These are phyloP conservation scores for Solanum virginianum DNA, from an alignment of 257 asterid genomes.

Conservation along the genomic window DNA sequence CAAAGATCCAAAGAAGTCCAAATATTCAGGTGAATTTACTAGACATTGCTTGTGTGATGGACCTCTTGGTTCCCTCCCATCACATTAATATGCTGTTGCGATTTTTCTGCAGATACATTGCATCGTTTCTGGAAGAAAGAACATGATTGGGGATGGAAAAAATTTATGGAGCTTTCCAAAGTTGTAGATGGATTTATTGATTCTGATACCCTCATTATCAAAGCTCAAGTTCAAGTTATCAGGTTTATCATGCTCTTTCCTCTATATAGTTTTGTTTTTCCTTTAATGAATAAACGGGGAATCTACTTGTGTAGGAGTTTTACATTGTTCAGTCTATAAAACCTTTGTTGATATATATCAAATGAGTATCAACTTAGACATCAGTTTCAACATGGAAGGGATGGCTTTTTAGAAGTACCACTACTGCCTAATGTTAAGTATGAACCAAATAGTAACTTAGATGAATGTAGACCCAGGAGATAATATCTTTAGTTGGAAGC, in stretches of 20 bases:
- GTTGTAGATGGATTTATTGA: conserved; percentile 80
- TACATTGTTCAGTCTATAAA: background rate
- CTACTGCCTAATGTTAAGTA: background rate
- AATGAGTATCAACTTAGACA: background rate
- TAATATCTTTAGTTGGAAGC: background rate
- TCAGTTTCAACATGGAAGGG: background rate
- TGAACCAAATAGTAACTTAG: background rate
- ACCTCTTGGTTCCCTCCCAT: background rate
- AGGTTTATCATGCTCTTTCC: conserved; percentile 21
- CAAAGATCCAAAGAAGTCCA: conserved; percentile 85
- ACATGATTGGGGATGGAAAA: conserved; percentile 99
- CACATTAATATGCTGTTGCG: background rate
- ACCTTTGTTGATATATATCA: background rate
- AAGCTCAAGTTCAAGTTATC: conserved; percentile 95
- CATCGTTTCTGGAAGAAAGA: conserved; percentile 95
- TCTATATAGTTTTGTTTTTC: background rate
- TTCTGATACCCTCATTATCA: conserved; percentile 68
- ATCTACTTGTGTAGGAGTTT: background rate
- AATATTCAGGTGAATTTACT: conserved; percentile 57
- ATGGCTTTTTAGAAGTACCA: background rate
- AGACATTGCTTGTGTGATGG: background rate
- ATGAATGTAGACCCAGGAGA: background rate
- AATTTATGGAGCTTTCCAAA: conserved; percentile 92
- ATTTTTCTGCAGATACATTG: conserved; percentile 52
- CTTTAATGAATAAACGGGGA: background rate